Evolutionary conservation across 768 basidiomycete species (phyloP).

Genomic region (Chalciporus sphaerocephalus): DNA sequence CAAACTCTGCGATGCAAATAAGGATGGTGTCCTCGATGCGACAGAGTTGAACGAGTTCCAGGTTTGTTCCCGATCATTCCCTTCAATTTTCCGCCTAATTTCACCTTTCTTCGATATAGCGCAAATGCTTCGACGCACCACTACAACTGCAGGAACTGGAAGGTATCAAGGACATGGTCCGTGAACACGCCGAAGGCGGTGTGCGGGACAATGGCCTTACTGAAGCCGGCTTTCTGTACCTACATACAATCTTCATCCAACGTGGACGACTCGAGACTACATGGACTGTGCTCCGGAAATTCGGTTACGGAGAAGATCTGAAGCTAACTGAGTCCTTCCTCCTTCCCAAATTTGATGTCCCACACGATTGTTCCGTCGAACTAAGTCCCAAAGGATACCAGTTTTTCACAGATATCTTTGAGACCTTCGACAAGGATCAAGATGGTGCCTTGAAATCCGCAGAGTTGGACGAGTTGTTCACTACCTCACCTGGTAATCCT

Average conservation of each 20-base stretch:
- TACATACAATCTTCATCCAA: conserved; percentile 97
- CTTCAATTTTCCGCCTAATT: neutral
- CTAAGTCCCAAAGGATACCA: conserved; percentile 91
- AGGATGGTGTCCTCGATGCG: conserved; percentile 87
- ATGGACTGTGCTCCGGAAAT: conserved; percentile 92
- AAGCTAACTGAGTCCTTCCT: conserved; percentile 85
- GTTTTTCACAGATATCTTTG: conserved; percentile 96
- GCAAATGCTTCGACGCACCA: conserved; percentile 93
- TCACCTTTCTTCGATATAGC: conserved; percentile 40
- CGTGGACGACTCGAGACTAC: conserved; percentile 93
- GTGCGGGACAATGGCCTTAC: conserved; percentile 81
- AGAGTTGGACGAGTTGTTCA: conserved; percentile 87
- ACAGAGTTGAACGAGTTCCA: conserved; percentile 96
- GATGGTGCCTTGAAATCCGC: conserved; percentile 84
- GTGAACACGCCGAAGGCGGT: conserved; percentile 68
- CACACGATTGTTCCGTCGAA: conserved; percentile 91
- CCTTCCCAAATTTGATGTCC: conserved; percentile 88
- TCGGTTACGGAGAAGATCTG: conserved; percentile 95
- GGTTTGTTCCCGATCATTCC: conserved; percentile 38
- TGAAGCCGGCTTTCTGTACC: conserved; percentile 87
- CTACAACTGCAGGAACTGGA: conserved; percentile 90
- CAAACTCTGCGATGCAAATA: conserved; percentile 91
- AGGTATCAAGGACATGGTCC: conserved; percentile 92
- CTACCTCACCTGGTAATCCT: conserved; percentile 95
- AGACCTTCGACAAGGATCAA: conserved; percentile 96